Evolutionary conservation across 2,329 filamentous ascomycete genomes (phyloP).

Genomic region (Monosporascus cannonballus): DNA sequence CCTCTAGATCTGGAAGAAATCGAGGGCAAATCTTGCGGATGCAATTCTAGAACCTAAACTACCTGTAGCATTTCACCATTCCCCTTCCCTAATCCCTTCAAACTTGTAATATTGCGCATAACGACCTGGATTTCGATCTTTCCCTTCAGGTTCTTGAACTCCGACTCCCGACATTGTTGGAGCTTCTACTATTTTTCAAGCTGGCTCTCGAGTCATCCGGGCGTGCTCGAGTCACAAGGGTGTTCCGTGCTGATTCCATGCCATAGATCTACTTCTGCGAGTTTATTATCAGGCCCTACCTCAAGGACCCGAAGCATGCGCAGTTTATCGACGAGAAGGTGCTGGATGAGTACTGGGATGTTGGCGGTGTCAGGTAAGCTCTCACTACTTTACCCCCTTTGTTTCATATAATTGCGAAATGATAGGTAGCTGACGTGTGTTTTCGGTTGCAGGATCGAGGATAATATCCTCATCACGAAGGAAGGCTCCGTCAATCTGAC

Average conservation of each 20-base stretch:
- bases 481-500: slow-evolving; percentile 68
- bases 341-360: slow-evolving; percentile 74
- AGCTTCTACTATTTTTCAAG: too few relatives aligned
- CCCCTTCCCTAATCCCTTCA: too few relatives aligned
- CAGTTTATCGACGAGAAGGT: slow-evolving; percentile 72
- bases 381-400: not conserved
- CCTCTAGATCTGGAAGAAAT: too few relatives aligned
- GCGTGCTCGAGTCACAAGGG: too few relatives aligned
- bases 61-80: too few relatives aligned
- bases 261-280: slow-evolving; percentile 77
- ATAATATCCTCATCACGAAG: slow-evolving; percentile 67
- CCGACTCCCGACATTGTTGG: too few relatives aligned
- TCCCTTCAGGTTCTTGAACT: too few relatives aligned
- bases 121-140: slow-evolving; percentile 5
- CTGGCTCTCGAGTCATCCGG: too few relatives aligned
- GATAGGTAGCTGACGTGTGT: slow-evolving; percentile 13
- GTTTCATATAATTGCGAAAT: not conserved
- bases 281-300: slow-evolving; percentile 78
- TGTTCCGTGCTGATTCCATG: too few relatives aligned
- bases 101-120: not conserved
- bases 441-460: slow-evolving; percentile 45
- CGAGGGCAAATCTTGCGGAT: too few relatives aligned
- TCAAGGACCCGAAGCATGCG: slow-evolving; percentile 64
- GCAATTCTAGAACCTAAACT: too few relatives aligned
- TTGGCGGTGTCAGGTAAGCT: slow-evolving; percentile 62